Base-by-base conservation (phyloP, 768 basidiomycete genomes). In the Phaeotremella fagi region DNA sequence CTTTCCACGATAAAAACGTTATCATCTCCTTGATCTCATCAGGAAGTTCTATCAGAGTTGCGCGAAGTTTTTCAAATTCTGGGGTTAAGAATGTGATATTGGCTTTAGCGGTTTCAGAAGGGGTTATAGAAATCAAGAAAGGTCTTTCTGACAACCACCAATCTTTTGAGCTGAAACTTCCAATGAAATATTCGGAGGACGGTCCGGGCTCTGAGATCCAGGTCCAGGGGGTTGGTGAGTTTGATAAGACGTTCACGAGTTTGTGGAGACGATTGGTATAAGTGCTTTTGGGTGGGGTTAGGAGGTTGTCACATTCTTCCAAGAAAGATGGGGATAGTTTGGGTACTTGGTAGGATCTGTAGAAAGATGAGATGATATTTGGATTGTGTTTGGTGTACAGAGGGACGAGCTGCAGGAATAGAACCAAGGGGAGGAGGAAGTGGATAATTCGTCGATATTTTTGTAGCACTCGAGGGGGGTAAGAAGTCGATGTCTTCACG, bases 121-220 rank as follows among this genome's bases (percentile, higher is more conserved):
- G 81, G 6, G 80, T 78, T 37, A 90, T 62, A 50, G 87, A 78
- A 27, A 90, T 76, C 4, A 90, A 75, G 14, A 90, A 78, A 0
- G 88, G 88, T 2, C 89, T 80, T 74, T 91, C 89, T 9, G 86
- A 87, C 27, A 88, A 79, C 27, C 63, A 57, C 89, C 90, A 92
- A 20, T 79, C 64, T 6, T 78, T 55, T 4, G 61, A 66, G 12
- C 85, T 84, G 45, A 65, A 63, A 53, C 88, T 78, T 60, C 88
- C 88, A n/a, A 78, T 82, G 70, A 80, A 90, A 77, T 82, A 91
- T 2, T 78, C 74, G 0, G 84, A 82, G 52, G 78, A 85, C 14
- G 86, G 81, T 0, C 86, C 83, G 23, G 90, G 87, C 68, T 91
- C 88, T 4, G 85, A 82, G 28, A 91, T 80, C 69, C 87, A 90